These are phyloP conservation scores for Maudiozyma saulgeensis DNA, from an alignment of 805 yeast species.

Conservation along the genomic window DNA sequence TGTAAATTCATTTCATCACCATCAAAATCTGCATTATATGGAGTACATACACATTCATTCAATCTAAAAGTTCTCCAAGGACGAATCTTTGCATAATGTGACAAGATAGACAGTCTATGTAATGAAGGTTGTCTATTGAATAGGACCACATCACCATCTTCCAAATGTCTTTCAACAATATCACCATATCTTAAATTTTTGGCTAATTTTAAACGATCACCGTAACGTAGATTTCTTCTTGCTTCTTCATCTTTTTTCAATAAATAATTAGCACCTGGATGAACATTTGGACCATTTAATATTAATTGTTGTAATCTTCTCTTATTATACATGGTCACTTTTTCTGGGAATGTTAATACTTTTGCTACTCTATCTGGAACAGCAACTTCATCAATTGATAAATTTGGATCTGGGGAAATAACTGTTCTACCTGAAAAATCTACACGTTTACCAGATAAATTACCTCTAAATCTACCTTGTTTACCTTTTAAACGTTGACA, in stretches of 20 bases:
- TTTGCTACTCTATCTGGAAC: slow-evolving; percentile 97
- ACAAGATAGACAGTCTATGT: slow-evolving; percentile 85
- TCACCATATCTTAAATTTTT: slow-evolving; percentile 76
- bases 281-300: slow-evolving; percentile 73
- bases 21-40: slow-evolving; percentile 98
- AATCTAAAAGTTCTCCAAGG: slow-evolving; percentile 98
- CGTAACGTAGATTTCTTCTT: slow-evolving; percentile 81
- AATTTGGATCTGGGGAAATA: slow-evolving; percentile 96
- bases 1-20: slow-evolving; percentile 99
- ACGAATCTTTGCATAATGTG: slow-evolving; percentile 91
- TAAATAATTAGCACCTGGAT: slow-evolving; percentile 95
- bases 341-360: slow-evolving; percentile 91
- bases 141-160: slow-evolving; percentile 92
- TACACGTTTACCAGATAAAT: slow-evolving; percentile 94
- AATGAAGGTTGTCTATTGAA: slow-evolving; percentile 97
- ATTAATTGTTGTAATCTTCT: slow-evolving; percentile 66
- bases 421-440: slow-evolving; percentile 98
- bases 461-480: slow-evolving; percentile 98
- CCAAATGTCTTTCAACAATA: slow-evolving; percentile 90
- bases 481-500: slow-evolving; percentile 97
- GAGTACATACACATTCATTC: slow-evolving; percentile 98
- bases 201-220: slow-evolving; percentile 73
- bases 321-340: slow-evolving; percentile 79
- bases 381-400: slow-evolving; percentile 92
- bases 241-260: slow-evolving; percentile 74